Conservation (phyloP, 1,139 yeast genomes). For the Pichia terricola region DNA sequence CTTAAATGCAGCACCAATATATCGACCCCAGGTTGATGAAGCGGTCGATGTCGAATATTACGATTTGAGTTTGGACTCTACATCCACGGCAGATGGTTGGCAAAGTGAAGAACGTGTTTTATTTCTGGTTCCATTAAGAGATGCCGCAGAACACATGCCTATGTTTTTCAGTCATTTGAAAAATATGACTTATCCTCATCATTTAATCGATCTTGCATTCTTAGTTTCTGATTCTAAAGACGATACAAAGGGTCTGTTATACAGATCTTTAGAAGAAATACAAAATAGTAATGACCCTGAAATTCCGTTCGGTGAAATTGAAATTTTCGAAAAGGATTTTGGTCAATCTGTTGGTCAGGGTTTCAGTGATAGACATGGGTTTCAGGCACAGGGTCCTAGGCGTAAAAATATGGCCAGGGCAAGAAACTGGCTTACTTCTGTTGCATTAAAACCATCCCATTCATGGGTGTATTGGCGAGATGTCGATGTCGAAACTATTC, state of each 20-base stretch:
- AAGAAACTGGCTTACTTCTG: slow-evolving; percentile 74
- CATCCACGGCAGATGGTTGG: slow-evolving; percentile 44
- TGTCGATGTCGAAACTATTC: slow-evolving; percentile 77
- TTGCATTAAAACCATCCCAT: slow-evolving; percentile 72
- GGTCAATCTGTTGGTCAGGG: slow-evolving; percentile 87
- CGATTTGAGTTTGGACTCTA: slow-evolving; percentile 34
- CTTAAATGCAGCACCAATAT: neutral
- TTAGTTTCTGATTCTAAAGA: slow-evolving; percentile 50
- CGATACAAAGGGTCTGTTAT: slow-evolving; percentile 43
- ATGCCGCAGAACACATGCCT: slow-evolving; percentile 54
- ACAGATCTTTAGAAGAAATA: slow-evolving; percentile 33
- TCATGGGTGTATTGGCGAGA: slow-evolving; percentile 94
- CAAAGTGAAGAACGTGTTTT: slow-evolving; percentile 43
- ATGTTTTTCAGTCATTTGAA: slow-evolving; percentile 52
- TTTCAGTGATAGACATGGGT: slow-evolving; percentile 82
- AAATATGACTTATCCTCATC: slow-evolving; percentile 49
- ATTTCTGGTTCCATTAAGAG: slow-evolving; percentile 51
- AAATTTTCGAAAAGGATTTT: slow-evolving; percentile 71
- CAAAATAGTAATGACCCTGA: slow-evolving; percentile 35
- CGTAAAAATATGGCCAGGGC: slow-evolving; percentile 85
- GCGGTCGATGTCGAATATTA: slow-evolving; percentile 21
- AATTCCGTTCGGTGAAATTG: slow-evolving; percentile 46
- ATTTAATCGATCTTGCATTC: slow-evolving; percentile 48
- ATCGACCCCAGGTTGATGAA: slow-evolving; percentile 12
- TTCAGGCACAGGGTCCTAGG: slow-evolving; percentile 80